Conservation (phyloP, 163 green algal genomes). For the Volvox carteri region DNA sequence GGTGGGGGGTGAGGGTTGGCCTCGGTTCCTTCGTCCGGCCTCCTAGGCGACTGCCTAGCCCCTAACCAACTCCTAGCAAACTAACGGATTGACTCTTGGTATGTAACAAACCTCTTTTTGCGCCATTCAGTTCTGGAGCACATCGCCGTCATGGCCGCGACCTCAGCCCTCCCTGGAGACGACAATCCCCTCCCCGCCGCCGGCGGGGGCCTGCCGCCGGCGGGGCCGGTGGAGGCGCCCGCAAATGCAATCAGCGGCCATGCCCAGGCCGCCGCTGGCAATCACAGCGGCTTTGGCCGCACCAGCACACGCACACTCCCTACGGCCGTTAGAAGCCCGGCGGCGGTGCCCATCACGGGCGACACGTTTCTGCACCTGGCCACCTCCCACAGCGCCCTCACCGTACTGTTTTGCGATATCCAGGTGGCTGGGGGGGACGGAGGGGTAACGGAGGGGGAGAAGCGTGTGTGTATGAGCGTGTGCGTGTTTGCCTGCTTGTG, state of each 20-base stretch:
- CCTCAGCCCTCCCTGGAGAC: neutral
- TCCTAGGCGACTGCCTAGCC: no score
- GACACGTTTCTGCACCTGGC: constrained; percentile 36
- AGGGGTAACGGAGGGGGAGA: neutral
- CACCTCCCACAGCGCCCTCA: constrained; percentile 35
- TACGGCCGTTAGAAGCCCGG: neutral
- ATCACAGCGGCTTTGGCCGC: neutral
- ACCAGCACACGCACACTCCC: neutral
- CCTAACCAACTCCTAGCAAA: neutral
- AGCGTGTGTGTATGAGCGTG: neutral
- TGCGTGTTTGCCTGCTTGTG: neutral
- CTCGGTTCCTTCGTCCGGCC: neutral
- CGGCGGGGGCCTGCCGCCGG: neutral
- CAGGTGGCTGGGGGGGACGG: neutral
- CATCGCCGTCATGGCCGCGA: neutral
- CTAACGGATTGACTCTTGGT: neutral
- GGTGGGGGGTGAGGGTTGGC: neutral
- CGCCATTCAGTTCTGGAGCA: constrained; percentile 26
- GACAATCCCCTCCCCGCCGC: neutral
- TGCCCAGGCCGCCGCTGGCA: no score
- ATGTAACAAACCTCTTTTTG: neutral
- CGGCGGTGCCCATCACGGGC: constrained; percentile 25
- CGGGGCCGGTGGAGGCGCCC: no score
- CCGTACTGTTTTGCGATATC: constrained; percentile 31
- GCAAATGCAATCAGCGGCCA: neutral